Evolutionary conservation across 1,284 basidiomycete species (phyloP).

Genomic region (Ustilago tritici): DNA sequence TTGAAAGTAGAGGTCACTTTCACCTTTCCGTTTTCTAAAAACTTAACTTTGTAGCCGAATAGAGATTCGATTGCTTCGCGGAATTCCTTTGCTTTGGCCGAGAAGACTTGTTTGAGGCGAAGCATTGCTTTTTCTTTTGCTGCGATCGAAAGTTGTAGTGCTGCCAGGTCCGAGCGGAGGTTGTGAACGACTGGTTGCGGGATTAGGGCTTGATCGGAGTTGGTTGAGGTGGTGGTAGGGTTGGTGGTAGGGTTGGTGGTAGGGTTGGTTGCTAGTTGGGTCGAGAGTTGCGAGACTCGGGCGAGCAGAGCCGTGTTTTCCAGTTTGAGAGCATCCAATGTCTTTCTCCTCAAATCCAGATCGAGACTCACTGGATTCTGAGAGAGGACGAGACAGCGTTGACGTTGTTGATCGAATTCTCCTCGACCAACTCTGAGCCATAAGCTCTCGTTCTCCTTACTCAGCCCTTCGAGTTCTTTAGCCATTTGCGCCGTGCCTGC

Average conservation of each 20-base stretch:
- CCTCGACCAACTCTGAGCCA: constrained; percentile 75
- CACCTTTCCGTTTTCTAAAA: constrained; percentile 84
- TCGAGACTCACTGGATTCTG: constrained; percentile 83
- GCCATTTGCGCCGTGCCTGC: constrained; percentile 42
- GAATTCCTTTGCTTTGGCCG: constrained; percentile 82
- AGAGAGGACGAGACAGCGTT: constrained; percentile 77
- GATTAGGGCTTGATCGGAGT: constrained; percentile 72
- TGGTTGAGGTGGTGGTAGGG: constrained; percentile 31
- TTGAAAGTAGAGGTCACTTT: constrained; percentile 82
- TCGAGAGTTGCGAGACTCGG: constrained; percentile 65
- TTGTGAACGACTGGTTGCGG: constrained; percentile 77
- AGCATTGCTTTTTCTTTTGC: constrained; percentile 79
- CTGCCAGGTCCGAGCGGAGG: constrained; percentile 75
- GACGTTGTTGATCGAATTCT: constrained; percentile 79
- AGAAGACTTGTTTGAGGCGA: constrained; percentile 79
- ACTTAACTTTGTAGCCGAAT: constrained; percentile 84
- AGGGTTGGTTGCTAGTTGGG: background rate
- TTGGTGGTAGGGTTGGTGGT: too few relatives aligned
- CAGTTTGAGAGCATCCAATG: constrained; percentile 77
- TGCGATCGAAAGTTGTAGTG: constrained; percentile 73
- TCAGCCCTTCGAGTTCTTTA: constrained; percentile 75
- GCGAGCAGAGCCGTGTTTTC: constrained; percentile 80
- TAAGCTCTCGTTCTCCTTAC: constrained; percentile 80
- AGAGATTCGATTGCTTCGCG: constrained; percentile 82
- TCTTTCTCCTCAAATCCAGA: constrained; percentile 77